Conservation (phyloP, 768 basidiomycete genomes). For the Russula dissimulans region DNA sequence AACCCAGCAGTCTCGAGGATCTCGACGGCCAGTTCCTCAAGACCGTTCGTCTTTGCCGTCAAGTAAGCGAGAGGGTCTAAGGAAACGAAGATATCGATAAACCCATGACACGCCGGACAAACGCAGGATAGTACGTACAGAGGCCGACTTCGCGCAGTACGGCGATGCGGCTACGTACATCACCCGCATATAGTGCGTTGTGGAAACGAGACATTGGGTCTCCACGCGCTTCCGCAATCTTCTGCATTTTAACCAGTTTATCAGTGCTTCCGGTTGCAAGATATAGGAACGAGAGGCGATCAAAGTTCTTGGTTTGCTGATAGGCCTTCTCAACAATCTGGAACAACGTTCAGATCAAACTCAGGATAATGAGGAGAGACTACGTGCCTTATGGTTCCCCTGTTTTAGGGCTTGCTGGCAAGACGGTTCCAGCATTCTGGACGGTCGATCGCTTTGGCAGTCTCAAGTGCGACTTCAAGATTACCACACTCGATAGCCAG, state of each 20-base stretch:
- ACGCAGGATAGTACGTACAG: constrained; percentile 42
- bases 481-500: constrained; percentile 98
- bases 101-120: neutral
- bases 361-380: neutral
- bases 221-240: constrained; percentile 90
- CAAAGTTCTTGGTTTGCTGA: constrained; percentile 96
- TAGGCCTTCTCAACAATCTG: constrained; percentile 97
- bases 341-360: constrained; percentile 7
- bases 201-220: constrained; percentile 99
- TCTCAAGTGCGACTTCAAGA: constrained; percentile 91
- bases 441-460: constrained; percentile 77
- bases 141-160: constrained; percentile 90
- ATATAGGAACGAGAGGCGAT: constrained; percentile 95
- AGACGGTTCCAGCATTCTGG: constrained; percentile 89
- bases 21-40: constrained; percentile 81
- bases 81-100: neutral
- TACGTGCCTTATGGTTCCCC: constrained; percentile 83
- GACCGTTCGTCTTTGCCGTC: constrained; percentile 91
- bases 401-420: constrained; percentile 96
- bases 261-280: constrained; percentile 87
- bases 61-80: constrained; percentile 92
- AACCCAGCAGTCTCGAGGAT: constrained; percentile 86
- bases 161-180: constrained; percentile 73
- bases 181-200: constrained; percentile 92
- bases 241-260: constrained; percentile 96